phyloP scores from a whole-genome alignment of 257 asterid genomes.

The Leptodermis oblonga region DNA sequence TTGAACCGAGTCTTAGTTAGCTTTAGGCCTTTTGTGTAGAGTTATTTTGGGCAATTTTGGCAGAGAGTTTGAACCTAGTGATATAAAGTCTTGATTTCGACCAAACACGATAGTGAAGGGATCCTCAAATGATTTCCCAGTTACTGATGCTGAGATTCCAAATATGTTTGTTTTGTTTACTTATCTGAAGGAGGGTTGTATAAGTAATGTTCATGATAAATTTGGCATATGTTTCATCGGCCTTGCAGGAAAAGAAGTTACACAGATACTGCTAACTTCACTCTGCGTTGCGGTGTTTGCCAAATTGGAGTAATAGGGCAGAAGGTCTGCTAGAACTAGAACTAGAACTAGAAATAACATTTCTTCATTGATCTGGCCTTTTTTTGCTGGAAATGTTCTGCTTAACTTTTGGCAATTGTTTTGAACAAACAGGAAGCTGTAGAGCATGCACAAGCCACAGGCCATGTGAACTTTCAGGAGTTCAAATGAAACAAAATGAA shows the following conservation, averaged over 20 bases:
- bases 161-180: background rate
- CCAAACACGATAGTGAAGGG: no score
- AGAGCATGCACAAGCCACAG: slow-evolving; percentile 91
- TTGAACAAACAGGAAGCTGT: slow-evolving; percentile 65
- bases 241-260: slow-evolving; percentile 74
- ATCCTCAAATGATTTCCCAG: background rate
- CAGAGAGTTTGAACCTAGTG: background rate
- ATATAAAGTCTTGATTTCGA: background rate
- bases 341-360: background rate
- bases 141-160: background rate
- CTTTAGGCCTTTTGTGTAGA: background rate
- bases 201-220: background rate
- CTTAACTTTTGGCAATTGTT: slow-evolving; percentile 1
- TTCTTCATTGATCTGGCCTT: background rate
- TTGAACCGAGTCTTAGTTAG: background rate
- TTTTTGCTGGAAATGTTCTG: background rate
- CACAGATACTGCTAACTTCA: slow-evolving; percentile 85
- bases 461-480: slow-evolving; percentile 94
- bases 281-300: slow-evolving; percentile 92
- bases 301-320: slow-evolving; percentile 89
- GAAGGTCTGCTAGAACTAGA: slow-evolving; percentile 43
- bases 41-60: background rate
- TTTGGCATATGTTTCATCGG: background rate
- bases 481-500: slow-evolving; percentile 42
- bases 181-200: background rate